phyloP scores from a whole-genome alignment of 192 early-diverging fungal genomes.

The Phlyctochytrium arcticum region DNA sequence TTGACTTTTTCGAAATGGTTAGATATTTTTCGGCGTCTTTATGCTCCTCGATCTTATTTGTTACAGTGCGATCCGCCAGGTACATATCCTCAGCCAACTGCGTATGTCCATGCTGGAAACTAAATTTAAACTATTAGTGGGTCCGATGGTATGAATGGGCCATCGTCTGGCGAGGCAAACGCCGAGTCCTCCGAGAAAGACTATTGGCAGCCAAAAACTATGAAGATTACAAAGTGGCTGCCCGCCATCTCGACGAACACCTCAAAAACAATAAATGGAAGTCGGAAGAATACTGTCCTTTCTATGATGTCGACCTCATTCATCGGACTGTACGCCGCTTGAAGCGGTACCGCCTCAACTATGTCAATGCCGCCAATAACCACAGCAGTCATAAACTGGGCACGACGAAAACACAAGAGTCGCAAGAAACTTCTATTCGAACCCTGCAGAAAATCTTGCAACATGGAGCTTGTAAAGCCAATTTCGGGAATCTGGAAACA shows the following conservation, averaged over 20 bases:
- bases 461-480: slow-evolving; percentile 61
- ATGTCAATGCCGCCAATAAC: not conserved
- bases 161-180: slow-evolving; percentile 58
- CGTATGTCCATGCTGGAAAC: slow-evolving; percentile 41
- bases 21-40: slow-evolving; percentile 21
- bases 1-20: not conserved
- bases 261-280: slow-evolving; percentile 75
- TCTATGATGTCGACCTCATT: slow-evolving; percentile 64
- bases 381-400: not conserved
- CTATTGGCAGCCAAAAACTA: slow-evolving; percentile 52
- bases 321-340: slow-evolving; percentile 44
- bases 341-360: not conserved
- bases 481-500: slow-evolving; percentile 76
- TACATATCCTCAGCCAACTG: slow-evolving; percentile 13
- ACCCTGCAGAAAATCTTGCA: slow-evolving; percentile 15
- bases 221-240: slow-evolving; percentile 60
- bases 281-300: slow-evolving; percentile 45
- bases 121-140: not conserved
- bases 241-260: slow-evolving; percentile 55
- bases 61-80: slow-evolving; percentile 50
- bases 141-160: slow-evolving; percentile 55
- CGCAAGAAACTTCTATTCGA: not conserved
- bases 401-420: no score
- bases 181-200: slow-evolving; percentile 40
- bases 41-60: slow-evolving; percentile 58